These are phyloP conservation scores for Suhomyces panamericanus DNA, from an alignment of 1,139 yeast genomes.

Conservation along the genomic window DNA sequence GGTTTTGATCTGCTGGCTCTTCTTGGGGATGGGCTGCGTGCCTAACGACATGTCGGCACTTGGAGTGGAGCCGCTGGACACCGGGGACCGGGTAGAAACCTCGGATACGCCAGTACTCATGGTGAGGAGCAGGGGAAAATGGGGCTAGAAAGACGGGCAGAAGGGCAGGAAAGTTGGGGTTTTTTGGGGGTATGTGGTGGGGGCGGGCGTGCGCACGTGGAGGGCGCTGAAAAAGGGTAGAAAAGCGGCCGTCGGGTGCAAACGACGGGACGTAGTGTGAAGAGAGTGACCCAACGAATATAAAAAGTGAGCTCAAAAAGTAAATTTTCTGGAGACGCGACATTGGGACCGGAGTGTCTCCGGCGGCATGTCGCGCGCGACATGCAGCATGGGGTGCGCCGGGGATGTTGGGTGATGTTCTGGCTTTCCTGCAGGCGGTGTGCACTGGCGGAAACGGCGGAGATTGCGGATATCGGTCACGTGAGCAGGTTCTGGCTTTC, in stretches of 20 bases:
- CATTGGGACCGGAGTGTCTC: conserved; percentile 1
- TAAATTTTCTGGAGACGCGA: conserved; percentile 8
- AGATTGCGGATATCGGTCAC: not conserved
- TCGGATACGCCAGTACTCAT: conserved; percentile 9
- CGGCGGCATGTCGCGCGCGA: conserved; percentile 3
- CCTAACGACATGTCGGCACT: conserved; percentile 9
- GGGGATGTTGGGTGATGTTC: not conserved
- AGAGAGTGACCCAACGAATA: conserved; percentile 5
- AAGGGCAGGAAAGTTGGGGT: not conserved
- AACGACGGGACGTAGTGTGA: not conserved
- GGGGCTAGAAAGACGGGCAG: not conserved
- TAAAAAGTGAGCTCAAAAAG: conserved; percentile 2
- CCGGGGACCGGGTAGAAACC: conserved; percentile 8
- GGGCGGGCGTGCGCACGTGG: not conserved
- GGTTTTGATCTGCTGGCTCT: conserved; percentile 78
- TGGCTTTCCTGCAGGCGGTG: not conserved
- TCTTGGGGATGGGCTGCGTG: conserved; percentile 79
- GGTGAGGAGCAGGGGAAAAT: not conserved
- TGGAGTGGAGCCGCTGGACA: conserved; percentile 9
- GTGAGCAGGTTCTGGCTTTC: not conserved
- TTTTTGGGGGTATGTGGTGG: not conserved
- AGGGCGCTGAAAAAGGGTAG: not conserved
- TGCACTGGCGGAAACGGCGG: too few relatives aligned
- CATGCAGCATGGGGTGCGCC: conserved; percentile 4
- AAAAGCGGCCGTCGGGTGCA: not conserved